Evolutionary conservation across 768 basidiomycete species (phyloP), one percentile per base, ranked within the genome.

Genomic region (Boletus bicolor): DNA sequence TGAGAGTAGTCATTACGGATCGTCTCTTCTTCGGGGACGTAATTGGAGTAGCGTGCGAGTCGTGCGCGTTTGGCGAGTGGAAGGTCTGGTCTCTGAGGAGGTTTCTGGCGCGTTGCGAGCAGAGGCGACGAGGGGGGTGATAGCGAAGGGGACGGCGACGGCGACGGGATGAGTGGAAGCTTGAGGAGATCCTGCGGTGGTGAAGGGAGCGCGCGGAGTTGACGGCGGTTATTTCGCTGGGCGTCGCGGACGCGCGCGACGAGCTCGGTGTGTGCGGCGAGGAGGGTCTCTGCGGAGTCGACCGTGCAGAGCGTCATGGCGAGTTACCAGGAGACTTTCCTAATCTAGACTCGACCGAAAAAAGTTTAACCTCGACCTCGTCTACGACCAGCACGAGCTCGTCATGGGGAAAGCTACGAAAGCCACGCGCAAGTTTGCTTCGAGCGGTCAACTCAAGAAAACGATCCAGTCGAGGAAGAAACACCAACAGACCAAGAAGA

Each of bases 1-100:
- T 89, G 87, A 0, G 89, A 91, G 67, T 95, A 93, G 74, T 99
- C 95, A 64, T 97, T 98, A 46, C 97, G 81, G 43, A 99, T 90
- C 0, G 94, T 98, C 70, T 99, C 96, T 68, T 99, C 96, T 58
- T 93, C 92, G 1, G 91, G 87, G 15, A 94, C 80, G 61, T 96
- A 95, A 66, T 95, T 94, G 35, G 70, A 68, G 60, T 91, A 93
- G 36, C 88, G 79, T 21, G 80, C 77, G 7, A 82, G 74, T 4
- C 90, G 81, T 0, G 89, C 88, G 5, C 83, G 82, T 68, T 93
- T 93, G 7, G 84, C 79, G n/a, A 85, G 84, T 1, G 86, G 81
- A 6, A 84, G 66, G 51, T 83, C 82, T 70, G 71, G 63, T 48
- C 81, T 68, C 46, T 80, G 79, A 2, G 55, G 41, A 0, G 75